Evolutionary conservation across 345 rosid species (phyloP).

Genomic region (Eutrema heterophyllum): DNA sequence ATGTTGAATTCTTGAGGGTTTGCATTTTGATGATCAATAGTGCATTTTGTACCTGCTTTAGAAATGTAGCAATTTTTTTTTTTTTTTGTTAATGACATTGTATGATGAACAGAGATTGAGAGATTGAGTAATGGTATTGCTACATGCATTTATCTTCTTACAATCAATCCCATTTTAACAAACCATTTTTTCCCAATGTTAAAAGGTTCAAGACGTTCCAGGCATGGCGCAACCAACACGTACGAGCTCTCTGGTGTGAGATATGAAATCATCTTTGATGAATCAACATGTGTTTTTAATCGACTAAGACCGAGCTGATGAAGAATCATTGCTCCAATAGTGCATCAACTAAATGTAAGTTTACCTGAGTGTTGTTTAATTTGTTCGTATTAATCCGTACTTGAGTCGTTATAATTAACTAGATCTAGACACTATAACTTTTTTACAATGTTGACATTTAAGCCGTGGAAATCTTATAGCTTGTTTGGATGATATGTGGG

Average conservation of each 20-base stretch:
- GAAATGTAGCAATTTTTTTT: too few species aligned
- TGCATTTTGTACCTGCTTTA: too few species aligned
- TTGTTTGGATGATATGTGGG: conserved; percentile 9
- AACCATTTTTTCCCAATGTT: too few species aligned
- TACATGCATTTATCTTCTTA: too few species aligned
- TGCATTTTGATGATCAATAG: not conserved
- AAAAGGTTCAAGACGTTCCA: not conserved
- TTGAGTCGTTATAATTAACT: conserved; percentile 5
- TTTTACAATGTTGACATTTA: conserved; percentile 14
- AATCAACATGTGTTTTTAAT: conserved; percentile 3
- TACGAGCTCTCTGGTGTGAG: not conserved
- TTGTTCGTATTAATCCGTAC: conserved; percentile 11
- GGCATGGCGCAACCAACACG: not conserved
- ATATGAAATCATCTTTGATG: not conserved
- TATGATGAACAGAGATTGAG: too few species aligned
- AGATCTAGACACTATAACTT: not conserved
- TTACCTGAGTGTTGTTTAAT: not conserved
- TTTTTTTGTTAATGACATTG: too few species aligned
- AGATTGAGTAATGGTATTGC: too few species aligned
- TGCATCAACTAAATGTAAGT: conserved; percentile 7
- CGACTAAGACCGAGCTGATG: not conserved
- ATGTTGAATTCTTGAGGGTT: not conserved
- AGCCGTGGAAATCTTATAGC: not conserved
- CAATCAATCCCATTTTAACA: too few species aligned
- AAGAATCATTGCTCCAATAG: not conserved